Conservation (phyloP, 2,329 filamentous ascomycete genomes). For the Calonectria ilicicola region DNA sequence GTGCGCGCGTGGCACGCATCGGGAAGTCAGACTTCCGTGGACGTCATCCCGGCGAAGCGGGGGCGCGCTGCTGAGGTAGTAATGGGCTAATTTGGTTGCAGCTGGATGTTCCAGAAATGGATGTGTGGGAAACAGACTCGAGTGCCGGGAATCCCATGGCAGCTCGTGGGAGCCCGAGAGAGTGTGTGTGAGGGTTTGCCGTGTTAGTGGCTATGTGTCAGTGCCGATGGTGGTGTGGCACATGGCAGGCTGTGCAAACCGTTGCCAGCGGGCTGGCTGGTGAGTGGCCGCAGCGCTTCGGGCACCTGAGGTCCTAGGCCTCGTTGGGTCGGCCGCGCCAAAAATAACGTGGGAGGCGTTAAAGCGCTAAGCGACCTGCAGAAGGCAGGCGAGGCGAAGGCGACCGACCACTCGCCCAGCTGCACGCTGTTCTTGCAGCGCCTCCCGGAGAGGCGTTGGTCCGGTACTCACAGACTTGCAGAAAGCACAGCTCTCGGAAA, state of each 20-base stretch:
- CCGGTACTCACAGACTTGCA: slow-evolving; percentile 7
- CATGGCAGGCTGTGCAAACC: slow-evolving; percentile 9
- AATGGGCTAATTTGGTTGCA: background rate
- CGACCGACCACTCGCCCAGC: background rate
- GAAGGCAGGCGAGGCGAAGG: background rate
- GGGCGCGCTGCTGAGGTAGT: background rate
- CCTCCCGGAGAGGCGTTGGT: slow-evolving; percentile 12
- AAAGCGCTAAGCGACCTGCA: slow-evolving; percentile 20
- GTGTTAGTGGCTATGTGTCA: background rate
- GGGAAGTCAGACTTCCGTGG: slow-evolving; percentile 16
- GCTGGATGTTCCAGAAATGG: background rate
- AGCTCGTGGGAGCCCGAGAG: too few relatives aligned
- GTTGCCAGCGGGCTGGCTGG: background rate
- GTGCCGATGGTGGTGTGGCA: slow-evolving; percentile 5
- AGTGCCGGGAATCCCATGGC: background rate
- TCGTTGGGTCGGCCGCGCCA: slow-evolving; percentile 2
- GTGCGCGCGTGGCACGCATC: background rate
- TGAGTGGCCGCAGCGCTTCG: slow-evolving; percentile 17
- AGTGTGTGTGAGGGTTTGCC: background rate
- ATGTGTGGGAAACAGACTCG: background rate
- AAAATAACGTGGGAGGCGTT: slow-evolving; percentile 18
- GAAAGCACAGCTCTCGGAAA: background rate
- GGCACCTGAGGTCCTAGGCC: background rate
- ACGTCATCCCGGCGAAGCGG: slow-evolving; percentile 9
- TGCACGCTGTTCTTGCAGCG: background rate